Percentiles rank a stretch among this genome's conserved stretches.
Evolutionary conservation across 768 basidiomycete genomes (phyloP).

Genomic region (Pholiota conissans): DNA sequence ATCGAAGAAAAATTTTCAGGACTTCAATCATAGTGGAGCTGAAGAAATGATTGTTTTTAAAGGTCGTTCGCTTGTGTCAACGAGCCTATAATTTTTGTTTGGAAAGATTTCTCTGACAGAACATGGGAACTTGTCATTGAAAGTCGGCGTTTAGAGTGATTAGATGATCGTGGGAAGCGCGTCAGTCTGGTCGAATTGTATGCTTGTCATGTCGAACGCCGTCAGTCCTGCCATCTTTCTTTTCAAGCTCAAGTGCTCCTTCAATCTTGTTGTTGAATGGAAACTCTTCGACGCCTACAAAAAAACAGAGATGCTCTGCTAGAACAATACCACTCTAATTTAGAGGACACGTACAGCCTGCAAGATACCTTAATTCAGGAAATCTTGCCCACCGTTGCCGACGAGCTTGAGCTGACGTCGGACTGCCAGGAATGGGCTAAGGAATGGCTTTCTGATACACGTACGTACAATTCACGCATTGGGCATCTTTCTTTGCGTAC

Average conservation of each 20-base stretch:
- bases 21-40: neutral
- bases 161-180: slow-evolving; percentile 20
- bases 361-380: slow-evolving; percentile 54
- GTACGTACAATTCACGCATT: slow-evolving; percentile 39
- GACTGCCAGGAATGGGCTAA: slow-evolving; percentile 50
- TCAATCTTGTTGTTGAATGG: slow-evolving; percentile 24
- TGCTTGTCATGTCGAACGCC: slow-evolving; percentile 7
- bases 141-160: neutral
- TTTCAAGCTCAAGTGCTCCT: neutral
- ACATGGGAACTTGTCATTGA: neutral
- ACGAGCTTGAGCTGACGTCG: slow-evolving; percentile 54
- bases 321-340: slow-evolving; percentile 49
- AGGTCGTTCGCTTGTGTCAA: neutral
- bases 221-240: neutral
- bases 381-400: slow-evolving; percentile 57
- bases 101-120: slow-evolving; percentile 5
- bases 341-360: slow-evolving; percentile 44
- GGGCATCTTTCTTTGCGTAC: slow-evolving; percentile 13
- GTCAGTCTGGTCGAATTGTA: slow-evolving; percentile 2
- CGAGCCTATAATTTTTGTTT: neutral
- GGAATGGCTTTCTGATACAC: slow-evolving; percentile 66
- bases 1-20: neutral
- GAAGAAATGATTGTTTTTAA: neutral
- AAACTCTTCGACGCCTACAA: slow-evolving; percentile 40
- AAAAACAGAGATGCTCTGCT: slow-evolving; percentile 48